phyloP scores from a whole-genome alignment of 306 rosid species.

The Castanospermum australe region DNA sequence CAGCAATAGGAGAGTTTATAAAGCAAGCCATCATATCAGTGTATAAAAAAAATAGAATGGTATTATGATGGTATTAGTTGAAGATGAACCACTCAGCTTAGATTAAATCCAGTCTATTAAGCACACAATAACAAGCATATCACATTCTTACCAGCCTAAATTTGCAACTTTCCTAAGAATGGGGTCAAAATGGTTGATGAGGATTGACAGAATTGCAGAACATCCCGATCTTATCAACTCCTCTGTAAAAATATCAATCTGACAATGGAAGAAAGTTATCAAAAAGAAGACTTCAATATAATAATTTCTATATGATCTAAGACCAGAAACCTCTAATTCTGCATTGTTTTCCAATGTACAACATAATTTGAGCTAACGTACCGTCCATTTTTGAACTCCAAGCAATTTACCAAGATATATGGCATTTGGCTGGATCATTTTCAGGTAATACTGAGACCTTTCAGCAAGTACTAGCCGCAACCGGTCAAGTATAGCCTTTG shows the following conservation, averaged over 20 bases:
- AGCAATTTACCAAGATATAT: constrained; percentile 33
- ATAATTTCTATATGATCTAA: background rate
- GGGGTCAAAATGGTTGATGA: constrained; percentile 32
- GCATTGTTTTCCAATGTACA: background rate
- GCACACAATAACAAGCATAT: background rate
- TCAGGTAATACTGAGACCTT: constrained; percentile 34
- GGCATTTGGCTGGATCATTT: constrained; percentile 34
- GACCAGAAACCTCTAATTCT: background rate
- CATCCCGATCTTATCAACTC: constrained; percentile 38
- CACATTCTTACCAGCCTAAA: constrained; percentile 30
- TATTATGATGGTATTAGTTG: background rate
- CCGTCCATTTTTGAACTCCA: constrained; percentile 30
- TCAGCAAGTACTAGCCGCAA: constrained; percentile 34
- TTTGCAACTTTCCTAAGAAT: constrained; percentile 32
- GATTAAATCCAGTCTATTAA: background rate
- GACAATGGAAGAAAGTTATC: background rate
- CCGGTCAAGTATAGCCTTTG: constrained; percentile 39
- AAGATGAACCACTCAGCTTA: background rate
- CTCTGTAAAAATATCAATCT: constrained; percentile 39
- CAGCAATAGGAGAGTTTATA: background rate
- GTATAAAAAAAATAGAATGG: background rate
- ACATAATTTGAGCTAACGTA: constrained; percentile 9
- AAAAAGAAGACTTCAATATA: background rate
- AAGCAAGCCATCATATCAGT: background rate
- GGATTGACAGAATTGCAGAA: constrained; percentile 29